phyloP scores from a whole-genome alignment of 345 rosid genomes.

The Eucalyptus victrix region DNA sequence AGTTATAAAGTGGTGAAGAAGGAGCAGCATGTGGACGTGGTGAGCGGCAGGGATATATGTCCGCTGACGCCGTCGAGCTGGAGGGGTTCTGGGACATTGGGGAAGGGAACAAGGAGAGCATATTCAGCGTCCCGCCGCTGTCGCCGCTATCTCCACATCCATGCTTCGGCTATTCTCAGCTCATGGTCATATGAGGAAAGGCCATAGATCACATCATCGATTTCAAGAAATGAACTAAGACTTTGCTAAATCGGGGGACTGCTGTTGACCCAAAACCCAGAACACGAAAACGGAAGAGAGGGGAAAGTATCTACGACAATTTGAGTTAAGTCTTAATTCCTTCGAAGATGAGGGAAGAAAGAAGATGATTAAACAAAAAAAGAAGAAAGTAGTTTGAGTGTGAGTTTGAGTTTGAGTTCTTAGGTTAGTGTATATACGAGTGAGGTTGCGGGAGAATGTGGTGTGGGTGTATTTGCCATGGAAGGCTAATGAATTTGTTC shows the following conservation, averaged over 20 bases:
- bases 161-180: slow-evolving; percentile 18
- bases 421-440: not conserved
- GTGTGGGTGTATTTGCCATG: not conserved
- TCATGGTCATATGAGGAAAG: slow-evolving; percentile 16
- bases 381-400: not conserved
- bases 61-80: slow-evolving; percentile 92
- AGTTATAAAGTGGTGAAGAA: not conserved
- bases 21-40: not conserved
- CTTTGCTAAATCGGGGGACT: not conserved
- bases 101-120: slow-evolving; percentile 24
- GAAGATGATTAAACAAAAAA: not conserved
- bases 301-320: not conserved
- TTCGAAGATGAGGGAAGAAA: not conserved
- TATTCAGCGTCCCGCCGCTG: slow-evolving; percentile 68
- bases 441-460: not conserved
- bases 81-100: slow-evolving; percentile 73
- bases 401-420: not conserved
- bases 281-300: not conserved
- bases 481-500: not conserved
- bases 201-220: not conserved
- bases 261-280: not conserved
- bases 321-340: not conserved
- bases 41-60: not conserved
- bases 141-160: slow-evolving; percentile 75
- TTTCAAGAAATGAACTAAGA: not conserved